Conservation (phyloP, 176 grass and related monocot species). For the Pharus latifolius region DNA sequence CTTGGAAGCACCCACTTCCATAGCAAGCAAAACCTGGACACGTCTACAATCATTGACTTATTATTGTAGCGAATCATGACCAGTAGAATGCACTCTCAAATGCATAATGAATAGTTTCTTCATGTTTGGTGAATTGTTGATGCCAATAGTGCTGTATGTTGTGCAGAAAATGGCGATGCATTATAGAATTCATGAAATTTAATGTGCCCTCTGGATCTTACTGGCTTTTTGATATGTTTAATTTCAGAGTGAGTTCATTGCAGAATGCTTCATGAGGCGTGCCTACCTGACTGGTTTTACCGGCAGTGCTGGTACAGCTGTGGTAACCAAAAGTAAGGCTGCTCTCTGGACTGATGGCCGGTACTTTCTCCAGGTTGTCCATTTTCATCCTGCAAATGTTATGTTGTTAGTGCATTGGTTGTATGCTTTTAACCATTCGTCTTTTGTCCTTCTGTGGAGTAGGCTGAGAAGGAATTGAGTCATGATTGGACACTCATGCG, state of each 20-base stretch:
- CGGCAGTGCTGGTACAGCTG: conserved; percentile 93
- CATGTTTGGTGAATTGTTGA: not conserved
- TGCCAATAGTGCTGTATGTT: not conserved
- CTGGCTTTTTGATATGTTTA: not conserved
- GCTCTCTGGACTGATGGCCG: conserved; percentile 97
- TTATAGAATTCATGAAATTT: not conserved
- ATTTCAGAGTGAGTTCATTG: conserved; percentile 82
- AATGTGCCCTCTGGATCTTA: not conserved
- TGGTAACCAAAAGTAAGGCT: conserved; percentile 82
- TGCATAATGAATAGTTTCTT: not conserved
- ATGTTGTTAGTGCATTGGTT: not conserved
- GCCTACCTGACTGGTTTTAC: conserved; percentile 81
- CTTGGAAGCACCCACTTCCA: not conserved
- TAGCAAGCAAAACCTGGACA: not conserved
- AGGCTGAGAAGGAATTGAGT: conserved; percentile 83
- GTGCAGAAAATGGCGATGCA: not conserved
- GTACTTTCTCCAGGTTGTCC: conserved; percentile 84
- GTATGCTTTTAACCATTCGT: not conserved
- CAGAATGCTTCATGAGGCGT: conserved; percentile 84
- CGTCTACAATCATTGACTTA: not conserved
- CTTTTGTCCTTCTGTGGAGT: not conserved
- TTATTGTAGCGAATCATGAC: not conserved
- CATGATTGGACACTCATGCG: conserved; percentile 77
- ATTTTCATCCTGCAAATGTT: not conserved
- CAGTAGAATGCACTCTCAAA: not conserved